Base-by-base conservation (phyloP, 148 eudicot species). In the Fallopia convolvulus region DNA sequence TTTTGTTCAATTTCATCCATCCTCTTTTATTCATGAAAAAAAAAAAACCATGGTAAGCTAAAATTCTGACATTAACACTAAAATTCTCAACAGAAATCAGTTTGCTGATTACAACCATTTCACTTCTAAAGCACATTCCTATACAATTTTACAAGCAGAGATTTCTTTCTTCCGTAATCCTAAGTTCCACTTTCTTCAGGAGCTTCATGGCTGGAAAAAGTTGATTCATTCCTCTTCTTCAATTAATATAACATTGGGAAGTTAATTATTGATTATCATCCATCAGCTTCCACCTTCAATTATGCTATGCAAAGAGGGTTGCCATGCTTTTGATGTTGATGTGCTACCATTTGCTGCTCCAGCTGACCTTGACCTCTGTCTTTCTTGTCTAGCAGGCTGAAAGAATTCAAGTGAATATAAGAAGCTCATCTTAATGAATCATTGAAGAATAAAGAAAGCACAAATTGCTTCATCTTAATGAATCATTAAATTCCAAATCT, bases 301-400 rank as follows among this genome's bases (percentile, higher is more conserved):
- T 70, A 96, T 96, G 89, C 97, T 92, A 11, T 80, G 81, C 63
- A 96, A 80, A 50, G 91, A 82, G 44, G 99, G 99, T 61, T 91
- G 97, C 99, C 99, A 96, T 83, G 80, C 77, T 80, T 89, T 96
- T 74, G 92, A 80, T 84, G 78, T 91, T 4, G 88, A 52, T 74
- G 81, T 80, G 7, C 80, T 83, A 74, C 85, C 79, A 50, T 83
- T 89, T 65, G 84, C 74, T 48, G 86, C 73, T 78, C 77, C 23
- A 14, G 80, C 6, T 52, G 81, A 80, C 87, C 87, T 87, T 52
- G 84, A 72, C 58, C 92, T 79, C 17, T 84, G 86, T 75, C 83
- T 86, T 60, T 89, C 88, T 1, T 84, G 86, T 73, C 81, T 91
- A 20, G 11, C 80, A 68, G 79, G 90, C 99, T 95, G 93, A 47